These are phyloP conservation scores for Xerocomus spinulosus DNA, from an alignment of 768 basidiomycete genomes.

Conservation along the genomic window DNA sequence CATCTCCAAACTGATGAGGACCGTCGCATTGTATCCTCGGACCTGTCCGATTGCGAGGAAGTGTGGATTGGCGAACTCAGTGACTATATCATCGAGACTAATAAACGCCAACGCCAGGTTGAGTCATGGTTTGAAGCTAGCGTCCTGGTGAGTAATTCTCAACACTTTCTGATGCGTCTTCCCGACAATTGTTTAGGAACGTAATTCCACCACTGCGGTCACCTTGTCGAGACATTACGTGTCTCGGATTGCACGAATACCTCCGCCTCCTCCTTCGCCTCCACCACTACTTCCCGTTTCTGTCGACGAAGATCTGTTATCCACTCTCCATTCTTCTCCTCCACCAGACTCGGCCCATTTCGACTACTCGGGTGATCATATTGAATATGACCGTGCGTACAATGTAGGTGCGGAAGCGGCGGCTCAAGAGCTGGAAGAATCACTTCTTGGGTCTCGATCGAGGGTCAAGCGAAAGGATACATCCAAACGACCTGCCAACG, in stretches of 20 bases:
- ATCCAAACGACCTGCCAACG: conserved; percentile 48
- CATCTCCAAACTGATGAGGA: conserved; percentile 37
- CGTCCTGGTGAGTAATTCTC: conserved; percentile 45
- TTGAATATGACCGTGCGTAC: conserved; percentile 20
- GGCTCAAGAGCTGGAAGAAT: conserved; percentile 53
- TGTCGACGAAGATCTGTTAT: conserved; percentile 33
- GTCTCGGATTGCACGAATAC: conserved; percentile 43
- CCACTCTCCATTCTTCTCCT: conserved; percentile 37
- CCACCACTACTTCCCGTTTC: conserved; percentile 28
- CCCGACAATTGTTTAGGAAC: conserved; percentile 47
- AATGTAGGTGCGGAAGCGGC: conserved; percentile 47
- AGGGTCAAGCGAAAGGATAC: conserved; percentile 41
- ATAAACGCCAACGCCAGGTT: conserved; percentile 67
- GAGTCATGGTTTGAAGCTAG: conserved; percentile 70
- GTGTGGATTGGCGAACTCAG: conserved; percentile 68
- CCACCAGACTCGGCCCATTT: conserved; percentile 27
- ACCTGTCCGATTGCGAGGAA: conserved; percentile 77
- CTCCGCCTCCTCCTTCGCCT: conserved; percentile 38
- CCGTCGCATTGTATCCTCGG: conserved; percentile 55
- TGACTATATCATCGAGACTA: conserved; percentile 67
- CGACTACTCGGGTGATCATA: conserved; percentile 27
- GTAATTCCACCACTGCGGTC: conserved; percentile 58
- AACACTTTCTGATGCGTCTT: background rate
- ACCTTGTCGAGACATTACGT: conserved; percentile 34
- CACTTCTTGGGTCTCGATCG: conserved; percentile 40